Conservation (phyloP, 352 stramenopile species). For the Globisporangium mamillatum region DNA sequence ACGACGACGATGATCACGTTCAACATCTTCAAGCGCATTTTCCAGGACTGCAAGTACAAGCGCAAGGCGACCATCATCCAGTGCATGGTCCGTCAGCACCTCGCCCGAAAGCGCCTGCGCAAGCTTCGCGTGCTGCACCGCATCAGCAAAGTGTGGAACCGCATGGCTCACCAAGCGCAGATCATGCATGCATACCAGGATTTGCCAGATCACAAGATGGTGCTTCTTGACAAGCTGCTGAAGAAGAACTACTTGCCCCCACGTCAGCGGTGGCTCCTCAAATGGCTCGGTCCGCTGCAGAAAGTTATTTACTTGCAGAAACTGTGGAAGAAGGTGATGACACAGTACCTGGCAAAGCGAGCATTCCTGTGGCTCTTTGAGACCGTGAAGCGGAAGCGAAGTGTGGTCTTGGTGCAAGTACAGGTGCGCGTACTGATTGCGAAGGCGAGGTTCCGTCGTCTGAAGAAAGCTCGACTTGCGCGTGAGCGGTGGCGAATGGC, state of each 20-base stretch:
- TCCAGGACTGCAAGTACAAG: constrained; percentile 62
- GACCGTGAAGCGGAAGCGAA: constrained; percentile 60
- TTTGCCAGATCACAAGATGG: constrained; percentile 80
- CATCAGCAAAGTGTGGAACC: constrained; percentile 63
- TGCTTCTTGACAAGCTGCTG: constrained; percentile 74
- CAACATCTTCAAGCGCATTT: constrained; percentile 73
- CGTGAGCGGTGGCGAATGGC: constrained; percentile 64
- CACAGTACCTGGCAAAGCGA: constrained; percentile 71
- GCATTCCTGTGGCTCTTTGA: constrained; percentile 80
- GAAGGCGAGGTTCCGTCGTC: constrained; percentile 52
- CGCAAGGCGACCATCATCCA: constrained; percentile 75
- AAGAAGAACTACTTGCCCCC: constrained; percentile 57
- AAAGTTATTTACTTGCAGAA: constrained; percentile 85
- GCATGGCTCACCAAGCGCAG: constrained; percentile 60
- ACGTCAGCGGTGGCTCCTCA: constrained; percentile 76
- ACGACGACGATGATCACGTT: constrained; percentile 68
- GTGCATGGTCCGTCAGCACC: constrained; percentile 71
- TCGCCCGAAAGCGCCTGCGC: constrained; percentile 67
- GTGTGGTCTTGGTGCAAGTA: constrained; percentile 60
- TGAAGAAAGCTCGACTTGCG: constrained; percentile 68
- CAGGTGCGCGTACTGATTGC: constrained; percentile 63
- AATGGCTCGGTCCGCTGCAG: constrained; percentile 79
- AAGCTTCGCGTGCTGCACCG: constrained; percentile 54
- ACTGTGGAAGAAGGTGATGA: constrained; percentile 77
- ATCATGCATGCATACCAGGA: constrained; percentile 80